Base-by-base conservation (phyloP, 1,284 basidiomycete genomes). In the Puccinia horiana region DNA sequence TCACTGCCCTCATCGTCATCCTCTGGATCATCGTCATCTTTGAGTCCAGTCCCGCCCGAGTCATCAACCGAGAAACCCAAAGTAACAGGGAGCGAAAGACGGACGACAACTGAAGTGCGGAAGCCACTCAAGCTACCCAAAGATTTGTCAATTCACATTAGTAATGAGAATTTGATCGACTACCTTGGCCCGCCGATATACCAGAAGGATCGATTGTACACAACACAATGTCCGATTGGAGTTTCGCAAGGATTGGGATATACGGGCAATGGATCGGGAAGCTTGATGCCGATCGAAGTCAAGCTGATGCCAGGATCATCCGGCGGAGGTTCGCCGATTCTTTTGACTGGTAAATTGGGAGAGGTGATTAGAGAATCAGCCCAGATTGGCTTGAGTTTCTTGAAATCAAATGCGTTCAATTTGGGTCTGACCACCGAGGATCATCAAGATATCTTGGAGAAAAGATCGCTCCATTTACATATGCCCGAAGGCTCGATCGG, bases 401-500 rank as follows among this genome's bases (percentile, higher is more conserved):
- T 97, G 82, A 97, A 96, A 88, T 90, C 92, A 26, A 93, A 98
- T 85, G 94, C 95, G 1, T 92, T 90, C 86, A 92, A 93, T 69
- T 90, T 98, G 8, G 95, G 95, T 6, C 93, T 98, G 85, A 94
- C 94, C 5, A 40, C 88, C 90, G 84, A 90, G 89, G 1, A 88
- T 90, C 92, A 93, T 84, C 91, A 92, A 85, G 92, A 95, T 86
- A 88, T 98, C 83, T 85, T 87, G 54, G 92, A 92, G 70, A 92
- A 95, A 85, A 90, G 91, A 58, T 94, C 96, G 85, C 90, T 97
- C 23, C 95, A 97, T 86, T 90, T 97, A 63, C 95, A 97, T 87
- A 96, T 96, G 95, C 95, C 95, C 0, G 95, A 97, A 87, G 96
- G 96, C 6, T 94, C 93, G 83, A 94, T 99, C 83, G 96, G 96